These are phyloP conservation scores for Talaromyces borbonicus DNA, from an alignment of 495 filamentous ascomycete genomes.

Conservation along the genomic window DNA sequence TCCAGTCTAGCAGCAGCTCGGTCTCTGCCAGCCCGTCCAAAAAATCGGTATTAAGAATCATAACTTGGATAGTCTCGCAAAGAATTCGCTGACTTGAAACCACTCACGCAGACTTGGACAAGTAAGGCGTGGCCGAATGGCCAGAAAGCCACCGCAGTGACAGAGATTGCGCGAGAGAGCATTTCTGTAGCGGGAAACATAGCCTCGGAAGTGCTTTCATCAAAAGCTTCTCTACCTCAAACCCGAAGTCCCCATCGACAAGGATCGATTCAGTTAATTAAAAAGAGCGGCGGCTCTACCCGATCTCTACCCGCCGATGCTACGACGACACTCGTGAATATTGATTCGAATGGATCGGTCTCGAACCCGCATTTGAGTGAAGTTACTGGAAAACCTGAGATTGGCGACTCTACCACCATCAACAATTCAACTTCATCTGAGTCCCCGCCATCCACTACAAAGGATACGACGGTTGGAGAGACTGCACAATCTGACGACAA, in stretches of 20 bases:
- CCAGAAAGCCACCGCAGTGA: conserved; percentile 61
- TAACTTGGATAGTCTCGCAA: not conserved
- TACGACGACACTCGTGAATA: conserved; percentile 40
- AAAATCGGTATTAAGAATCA: conserved; percentile 19
- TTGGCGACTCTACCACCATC: not conserved
- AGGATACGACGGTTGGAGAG: not conserved
- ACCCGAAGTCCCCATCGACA: conserved; percentile 18
- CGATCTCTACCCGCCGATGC: conserved; percentile 39
- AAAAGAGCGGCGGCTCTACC: conserved; percentile 27
- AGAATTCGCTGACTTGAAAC: not conserved
- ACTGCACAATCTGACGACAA: not conserved
- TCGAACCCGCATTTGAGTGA: not conserved
- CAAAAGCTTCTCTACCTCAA: conserved; percentile 24
- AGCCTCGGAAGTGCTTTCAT: conserved; percentile 27
- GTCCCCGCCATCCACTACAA: too few relatives aligned
- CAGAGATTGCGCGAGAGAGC: conserved; percentile 67
- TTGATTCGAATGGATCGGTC: conserved; percentile 34
- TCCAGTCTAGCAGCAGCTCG: conserved; percentile 14
- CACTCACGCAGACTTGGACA: conserved; percentile 33
- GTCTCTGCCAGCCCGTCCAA: conserved; percentile 24
- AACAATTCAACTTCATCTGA: not conserved
- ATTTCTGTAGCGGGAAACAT: conserved; percentile 50
- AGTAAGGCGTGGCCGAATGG: conserved; percentile 53
- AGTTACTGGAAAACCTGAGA: not conserved
- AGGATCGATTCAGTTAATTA: conserved; percentile 34